Conservation (phyloP, 139 green algal genomes). For the Chlorella vulgaris region DNA sequence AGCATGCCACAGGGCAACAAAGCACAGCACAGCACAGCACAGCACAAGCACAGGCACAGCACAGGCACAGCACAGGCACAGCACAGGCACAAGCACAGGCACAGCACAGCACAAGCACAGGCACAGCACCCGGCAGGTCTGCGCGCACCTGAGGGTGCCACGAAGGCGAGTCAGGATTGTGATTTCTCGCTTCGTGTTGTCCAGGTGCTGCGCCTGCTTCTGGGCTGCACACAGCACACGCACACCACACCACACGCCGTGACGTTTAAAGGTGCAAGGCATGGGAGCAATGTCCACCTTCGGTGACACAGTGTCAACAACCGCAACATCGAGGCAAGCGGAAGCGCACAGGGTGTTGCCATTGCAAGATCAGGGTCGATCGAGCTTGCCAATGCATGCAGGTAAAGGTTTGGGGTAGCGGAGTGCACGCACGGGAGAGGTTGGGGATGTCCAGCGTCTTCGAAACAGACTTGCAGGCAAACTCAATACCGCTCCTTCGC, state of each 20-base stretch:
- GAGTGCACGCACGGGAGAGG: slow-evolving; percentile 43
- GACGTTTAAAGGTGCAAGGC: not conserved
- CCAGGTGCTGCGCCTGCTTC: slow-evolving; percentile 77
- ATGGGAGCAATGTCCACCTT: no score
- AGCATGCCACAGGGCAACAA: not conserved
- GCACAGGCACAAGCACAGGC: slow-evolving; percentile 65
- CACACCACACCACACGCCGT: not conserved
- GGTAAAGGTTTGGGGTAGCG: no score
- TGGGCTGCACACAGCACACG: not conserved
- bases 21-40: not conserved
- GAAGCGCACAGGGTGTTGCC: no score
- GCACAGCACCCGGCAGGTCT: slow-evolving; percentile 56
- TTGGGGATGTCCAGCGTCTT: slow-evolving; percentile 75
- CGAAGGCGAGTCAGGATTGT: slow-evolving; percentile 69
- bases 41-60: not conserved
- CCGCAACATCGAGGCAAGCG: no score
- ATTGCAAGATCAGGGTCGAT: no score
- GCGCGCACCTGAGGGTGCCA: slow-evolving; percentile 62
- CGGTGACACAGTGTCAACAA: no score
- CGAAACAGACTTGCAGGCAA: slow-evolving; percentile 81
- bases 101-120: slow-evolving; percentile 71
- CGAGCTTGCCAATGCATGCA: no score
- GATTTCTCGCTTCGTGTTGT: slow-evolving; percentile 78
- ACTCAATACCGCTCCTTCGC: slow-evolving; percentile 63
- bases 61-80: not conserved